Conservation (phyloP, 2,329 filamentous ascomycete species). For the Moelleriella libera region DNA sequence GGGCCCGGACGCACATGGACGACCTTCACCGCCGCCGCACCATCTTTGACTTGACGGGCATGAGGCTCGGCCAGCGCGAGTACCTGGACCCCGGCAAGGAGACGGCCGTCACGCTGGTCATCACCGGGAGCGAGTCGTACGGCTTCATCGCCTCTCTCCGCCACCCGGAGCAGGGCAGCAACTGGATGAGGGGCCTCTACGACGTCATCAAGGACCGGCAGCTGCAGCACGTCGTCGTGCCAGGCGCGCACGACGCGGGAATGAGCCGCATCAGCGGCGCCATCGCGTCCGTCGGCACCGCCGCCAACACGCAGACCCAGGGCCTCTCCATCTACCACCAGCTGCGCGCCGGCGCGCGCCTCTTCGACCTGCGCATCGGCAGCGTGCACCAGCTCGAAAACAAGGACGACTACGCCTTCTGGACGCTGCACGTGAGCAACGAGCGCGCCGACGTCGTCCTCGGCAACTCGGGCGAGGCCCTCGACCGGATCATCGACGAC, state of each 20-base stretch:
- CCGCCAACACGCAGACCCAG: constrained; percentile 30
- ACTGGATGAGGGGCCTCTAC: constrained; percentile 19
- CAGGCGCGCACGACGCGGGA: constrained; percentile 33
- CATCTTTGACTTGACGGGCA: constrained; percentile 15
- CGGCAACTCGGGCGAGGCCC: constrained; percentile 28
- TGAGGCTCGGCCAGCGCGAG: constrained; percentile 18
- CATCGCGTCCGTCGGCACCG: constrained; percentile 19
- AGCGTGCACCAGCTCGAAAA: constrained; percentile 9
- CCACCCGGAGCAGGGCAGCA: constrained; percentile 9
- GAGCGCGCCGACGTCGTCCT: constrained; percentile 19
- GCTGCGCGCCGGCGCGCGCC: constrained; percentile 28
- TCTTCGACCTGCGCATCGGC: constrained; percentile 31
- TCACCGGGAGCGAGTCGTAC: constrained; percentile 18
- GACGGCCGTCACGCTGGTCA: constrained; percentile 17
- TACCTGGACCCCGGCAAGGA: constrained; percentile 16
- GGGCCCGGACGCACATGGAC: constrained; percentile 15
- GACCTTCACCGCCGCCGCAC: constrained; percentile 11
- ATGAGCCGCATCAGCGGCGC: constrained; percentile 25
- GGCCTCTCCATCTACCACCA: constrained; percentile 28
- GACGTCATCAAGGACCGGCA: constrained; percentile 20
- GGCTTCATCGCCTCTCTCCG: constrained; percentile 17
- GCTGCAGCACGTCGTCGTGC: constrained; percentile 30
- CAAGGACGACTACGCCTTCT: constrained; percentile 16
- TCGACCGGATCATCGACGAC: constrained; percentile 26
- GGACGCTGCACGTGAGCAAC: constrained; percentile 25